Base-by-base conservation (phyloP, 345 rosid species). In the Aquilaria malaccensis region DNA sequence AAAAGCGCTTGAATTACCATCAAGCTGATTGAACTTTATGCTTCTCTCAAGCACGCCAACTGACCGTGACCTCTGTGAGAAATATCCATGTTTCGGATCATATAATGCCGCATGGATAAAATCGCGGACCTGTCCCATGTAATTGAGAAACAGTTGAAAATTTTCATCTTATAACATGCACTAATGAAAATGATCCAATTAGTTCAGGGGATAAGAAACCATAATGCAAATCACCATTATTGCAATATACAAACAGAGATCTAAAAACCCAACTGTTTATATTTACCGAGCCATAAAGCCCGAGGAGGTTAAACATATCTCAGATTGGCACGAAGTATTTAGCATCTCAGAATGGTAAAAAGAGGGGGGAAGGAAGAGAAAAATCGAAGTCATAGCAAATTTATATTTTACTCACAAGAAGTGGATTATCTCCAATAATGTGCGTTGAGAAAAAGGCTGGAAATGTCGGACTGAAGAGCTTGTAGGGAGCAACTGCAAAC, bases 1-100 rank as follows among this genome's bases (percentile, higher is more conserved):
- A 43, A 22, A 62, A 62, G 61, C 13, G 33, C 5, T n/a, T 49
- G 50, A 56, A 14, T 2, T 73, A 91, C 97, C 99, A 67, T 78
- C 75, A 65, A 94, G 86, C 66, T 81, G 86, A 71, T 90, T 79
- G 72, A 90, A 94, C 79, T 82, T 90, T 47, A 94, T 81, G 79
- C 85, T 77, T 66, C 76, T 82, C 72, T 90, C 91, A 22, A 94
- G 84, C 59, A 94, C 88, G 0, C 97, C 98, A 66, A 91, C 96
- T 0, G 96, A 83, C 43, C 74, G 72, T 22, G 95, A 85, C 63
- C 83, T 68, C 63, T 81, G 87, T 15, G 97, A 88, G 85, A 94
- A 94, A 84, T 87, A 90, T 3, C 97, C 97, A n/a, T 84, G 91
- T 11, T 76, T 65, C 15, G 86, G 83, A 69, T 88, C 89, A 62